These are phyloP conservation scores for Naegleria lovaniensis DNA, from an alignment of 208 protist genomes.

Conservation along the genomic window DNA sequence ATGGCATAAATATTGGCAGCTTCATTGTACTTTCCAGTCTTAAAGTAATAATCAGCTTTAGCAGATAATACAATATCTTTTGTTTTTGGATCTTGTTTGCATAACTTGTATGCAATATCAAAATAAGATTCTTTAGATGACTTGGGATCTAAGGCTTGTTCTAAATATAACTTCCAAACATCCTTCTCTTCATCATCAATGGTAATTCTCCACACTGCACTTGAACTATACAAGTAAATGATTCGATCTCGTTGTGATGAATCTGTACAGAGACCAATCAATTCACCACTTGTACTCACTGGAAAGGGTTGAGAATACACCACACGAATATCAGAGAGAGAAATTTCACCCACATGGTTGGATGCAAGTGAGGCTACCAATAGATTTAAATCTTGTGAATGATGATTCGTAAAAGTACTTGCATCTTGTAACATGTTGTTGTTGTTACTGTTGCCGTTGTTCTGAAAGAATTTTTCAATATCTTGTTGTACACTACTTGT, in stretches of 20 bases:
- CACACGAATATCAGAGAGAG: background rate
- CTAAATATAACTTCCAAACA: slow-evolving; percentile 66
- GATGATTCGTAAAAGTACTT: no score
- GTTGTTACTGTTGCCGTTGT: background rate
- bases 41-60: slow-evolving; percentile 62
- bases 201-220: slow-evolving; percentile 54
- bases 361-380: background rate
- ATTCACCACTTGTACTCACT: background rate
- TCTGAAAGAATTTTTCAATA: background rate
- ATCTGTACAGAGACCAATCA: slow-evolving; percentile 52
- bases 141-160: slow-evolving; percentile 50
- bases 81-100: slow-evolving; percentile 38
- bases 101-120: slow-evolving; percentile 27
- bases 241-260: slow-evolving; percentile 37
- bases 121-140: slow-evolving; percentile 36
- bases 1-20: slow-evolving; percentile 56
- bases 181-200: slow-evolving; percentile 58
- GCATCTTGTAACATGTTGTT: no score
- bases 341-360: background rate
- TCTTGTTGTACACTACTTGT: background rate
- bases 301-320: background rate
- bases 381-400: background rate
- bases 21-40: slow-evolving; percentile 45
- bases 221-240: slow-evolving; percentile 55
- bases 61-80: slow-evolving; percentile 49